Evolutionary conservation across 2,329 filamentous ascomycete species (phyloP).

Genomic region (Pseudogymnoascus sp.): DNA sequence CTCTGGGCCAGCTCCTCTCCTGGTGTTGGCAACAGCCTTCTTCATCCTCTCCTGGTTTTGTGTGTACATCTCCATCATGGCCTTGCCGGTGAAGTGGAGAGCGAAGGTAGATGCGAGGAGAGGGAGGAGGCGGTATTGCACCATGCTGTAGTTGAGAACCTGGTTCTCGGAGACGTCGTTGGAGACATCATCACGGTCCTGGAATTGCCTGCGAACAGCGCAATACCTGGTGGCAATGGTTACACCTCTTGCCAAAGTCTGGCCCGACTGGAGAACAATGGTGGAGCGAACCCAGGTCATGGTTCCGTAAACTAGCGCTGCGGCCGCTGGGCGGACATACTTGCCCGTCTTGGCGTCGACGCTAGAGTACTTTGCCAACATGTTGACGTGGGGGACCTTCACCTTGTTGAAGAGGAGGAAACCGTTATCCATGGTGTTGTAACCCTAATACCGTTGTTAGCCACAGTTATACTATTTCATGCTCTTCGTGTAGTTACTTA

Average conservation of each 20-base stretch:
- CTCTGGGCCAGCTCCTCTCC: slow-evolving; percentile 58
- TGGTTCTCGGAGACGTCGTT: slow-evolving; percentile 57
- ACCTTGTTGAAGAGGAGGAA: slow-evolving; percentile 70
- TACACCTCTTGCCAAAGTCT: slow-evolving; percentile 64
- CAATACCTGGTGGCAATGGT: slow-evolving; percentile 71
- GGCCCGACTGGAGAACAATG: slow-evolving; percentile 66
- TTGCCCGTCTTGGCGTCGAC: slow-evolving; percentile 61
- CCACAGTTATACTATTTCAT: neutral
- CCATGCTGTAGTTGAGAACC: slow-evolving; percentile 75
- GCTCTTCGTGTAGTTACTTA: neutral
- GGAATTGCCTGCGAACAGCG: slow-evolving; percentile 68
- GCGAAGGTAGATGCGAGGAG: slow-evolving; percentile 68
- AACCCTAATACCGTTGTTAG: slow-evolving; percentile 32
- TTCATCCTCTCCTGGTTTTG: slow-evolving; percentile 64
- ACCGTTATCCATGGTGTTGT: slow-evolving; percentile 77
- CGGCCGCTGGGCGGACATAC: slow-evolving; percentile 59
- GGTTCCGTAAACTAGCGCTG: slow-evolving; percentile 65
- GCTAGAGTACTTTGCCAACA: slow-evolving; percentile 64
- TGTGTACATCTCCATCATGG: slow-evolving; percentile 67
- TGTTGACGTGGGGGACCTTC: slow-evolving; percentile 66
- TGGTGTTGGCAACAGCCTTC: slow-evolving; percentile 31
- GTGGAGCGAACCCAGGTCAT: slow-evolving; percentile 67
- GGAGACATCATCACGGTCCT: slow-evolving; percentile 59
- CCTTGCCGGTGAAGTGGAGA: slow-evolving; percentile 69
- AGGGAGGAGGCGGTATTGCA: slow-evolving; percentile 65